Percentiles rank a stretch among this genome's conserved stretches.
These are phyloP conservation scores for Prunus mume DNA, from an alignment of 306 rosid genomes.

Conservation along the genomic window DNA sequence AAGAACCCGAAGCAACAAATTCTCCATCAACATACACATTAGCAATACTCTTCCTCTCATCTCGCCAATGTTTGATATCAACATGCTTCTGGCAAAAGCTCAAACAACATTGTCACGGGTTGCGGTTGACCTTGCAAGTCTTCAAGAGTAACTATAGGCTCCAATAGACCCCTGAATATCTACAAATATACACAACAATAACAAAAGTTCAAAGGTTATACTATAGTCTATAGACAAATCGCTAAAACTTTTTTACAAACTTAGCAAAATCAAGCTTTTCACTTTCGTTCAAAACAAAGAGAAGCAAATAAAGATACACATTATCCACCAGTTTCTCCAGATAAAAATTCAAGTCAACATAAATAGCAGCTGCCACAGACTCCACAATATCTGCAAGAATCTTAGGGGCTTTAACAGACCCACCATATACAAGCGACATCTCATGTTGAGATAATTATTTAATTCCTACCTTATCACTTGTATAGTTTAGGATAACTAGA, in stretches of 20 bases:
- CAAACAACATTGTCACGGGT: slow-evolving; percentile 55
- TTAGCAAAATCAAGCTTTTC: not conserved
- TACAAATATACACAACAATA: slow-evolving; percentile 18
- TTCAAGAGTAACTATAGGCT: slow-evolving; percentile 58
- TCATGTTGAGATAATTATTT: not conserved
- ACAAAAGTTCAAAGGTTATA: not conserved
- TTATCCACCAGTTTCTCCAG: slow-evolving; percentile 62
- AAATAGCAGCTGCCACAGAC: slow-evolving; percentile 70
- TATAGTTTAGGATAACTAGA: too few species aligned
- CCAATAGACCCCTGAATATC: slow-evolving; percentile 58
- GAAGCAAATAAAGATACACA: slow-evolving; percentile 21
- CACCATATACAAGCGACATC: slow-evolving; percentile 38
- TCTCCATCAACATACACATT: slow-evolving; percentile 52
- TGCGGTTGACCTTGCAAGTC: slow-evolving; percentile 56
- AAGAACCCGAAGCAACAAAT: slow-evolving; percentile 52
- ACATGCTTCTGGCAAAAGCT: slow-evolving; percentile 61
- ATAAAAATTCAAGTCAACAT: slow-evolving; percentile 50
- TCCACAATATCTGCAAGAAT: slow-evolving; percentile 83
- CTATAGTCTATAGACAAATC: not conserved
- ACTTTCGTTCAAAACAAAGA: not conserved
- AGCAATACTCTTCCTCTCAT: slow-evolving; percentile 31
- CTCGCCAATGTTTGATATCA: slow-evolving; percentile 36
- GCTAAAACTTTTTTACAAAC: not conserved
- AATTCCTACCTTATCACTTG: too few species aligned
- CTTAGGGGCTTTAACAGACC: slow-evolving; percentile 69